phyloP scores from a whole-genome alignment of 1,139 yeast genomes.

The Torulaspora pretoriensis region DNA sequence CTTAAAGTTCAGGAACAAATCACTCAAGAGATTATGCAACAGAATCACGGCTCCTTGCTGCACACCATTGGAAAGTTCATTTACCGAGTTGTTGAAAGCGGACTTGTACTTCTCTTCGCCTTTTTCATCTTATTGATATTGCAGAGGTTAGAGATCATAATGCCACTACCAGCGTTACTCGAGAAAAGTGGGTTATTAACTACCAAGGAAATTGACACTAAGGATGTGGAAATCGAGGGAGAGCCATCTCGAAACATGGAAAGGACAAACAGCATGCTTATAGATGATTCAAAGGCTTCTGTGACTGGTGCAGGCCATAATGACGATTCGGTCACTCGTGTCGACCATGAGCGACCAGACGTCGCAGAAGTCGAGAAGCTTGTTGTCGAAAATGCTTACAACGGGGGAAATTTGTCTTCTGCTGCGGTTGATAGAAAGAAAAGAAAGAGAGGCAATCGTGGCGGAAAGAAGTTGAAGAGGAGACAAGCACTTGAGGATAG shows the following conservation, averaged over 20 bases:
- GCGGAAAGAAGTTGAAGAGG: conserved; percentile 59
- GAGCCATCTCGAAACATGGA: not conserved
- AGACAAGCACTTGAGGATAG: conserved; percentile 36
- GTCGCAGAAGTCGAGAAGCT: not conserved
- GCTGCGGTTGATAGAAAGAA: conserved; percentile 38
- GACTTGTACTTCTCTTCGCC: conserved; percentile 43
- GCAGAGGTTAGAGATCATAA: conserved; percentile 41
- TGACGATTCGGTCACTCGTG: conserved; percentile 1
- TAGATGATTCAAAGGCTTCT: not conserved
- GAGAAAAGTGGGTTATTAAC: conserved; percentile 34
- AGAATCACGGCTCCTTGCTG: conserved; percentile 15
- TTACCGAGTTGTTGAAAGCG: conserved; percentile 48
- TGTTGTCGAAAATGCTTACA: not conserved
- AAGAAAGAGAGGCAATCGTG: conserved; percentile 82
- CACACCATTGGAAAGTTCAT: conserved; percentile 36
- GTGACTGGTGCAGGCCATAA: not conserved
- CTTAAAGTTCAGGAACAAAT: conserved; percentile 26
- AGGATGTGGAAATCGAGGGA: conserved; percentile 16
- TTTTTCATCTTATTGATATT: conserved; percentile 36
- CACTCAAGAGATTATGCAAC: conserved; percentile 21
- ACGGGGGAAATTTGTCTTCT: not conserved
- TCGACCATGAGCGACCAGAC: conserved; percentile 5
- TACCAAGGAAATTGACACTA: conserved; percentile 12
- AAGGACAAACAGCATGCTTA: not conserved
- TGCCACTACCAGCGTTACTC: conserved; percentile 37